These are phyloP conservation scores for Aquilaria agallochum DNA, from an alignment of 441 rosid species.

Conservation along the genomic window DNA sequence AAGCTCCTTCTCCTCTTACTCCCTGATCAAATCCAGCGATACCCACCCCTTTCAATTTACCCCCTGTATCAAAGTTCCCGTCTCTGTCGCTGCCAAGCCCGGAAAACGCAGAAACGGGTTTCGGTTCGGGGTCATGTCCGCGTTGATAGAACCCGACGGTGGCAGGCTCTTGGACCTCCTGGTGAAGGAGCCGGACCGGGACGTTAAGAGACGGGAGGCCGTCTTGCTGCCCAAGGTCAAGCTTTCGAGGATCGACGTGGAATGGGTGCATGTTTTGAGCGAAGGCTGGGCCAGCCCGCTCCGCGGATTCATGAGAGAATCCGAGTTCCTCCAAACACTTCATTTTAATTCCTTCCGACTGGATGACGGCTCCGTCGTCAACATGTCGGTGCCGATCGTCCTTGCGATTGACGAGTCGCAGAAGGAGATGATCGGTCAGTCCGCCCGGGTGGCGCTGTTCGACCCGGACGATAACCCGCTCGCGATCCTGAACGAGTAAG, in stretches of 20 bases:
- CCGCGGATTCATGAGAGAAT: constrained; percentile 88
- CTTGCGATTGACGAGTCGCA: constrained; percentile 72
- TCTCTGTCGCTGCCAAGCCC: constrained; percentile 17
- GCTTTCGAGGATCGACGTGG: constrained; percentile 62
- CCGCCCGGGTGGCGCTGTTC: constrained; percentile 63
- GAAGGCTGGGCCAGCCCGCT: constrained; percentile 99
- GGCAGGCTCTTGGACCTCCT: constrained; percentile 69
- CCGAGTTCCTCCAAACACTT: constrained; percentile 99
- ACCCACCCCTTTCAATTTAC: constrained; percentile 28
- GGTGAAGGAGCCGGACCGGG: constrained; percentile 48
- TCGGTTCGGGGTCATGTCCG: constrained; percentile 34
- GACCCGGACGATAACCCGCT: constrained; percentile 50
- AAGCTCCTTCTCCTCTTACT: constrained; percentile 26
- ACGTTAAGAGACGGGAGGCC: constrained; percentile 59
- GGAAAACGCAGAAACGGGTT: constrained; percentile 8
- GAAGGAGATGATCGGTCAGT: constrained; percentile 64
- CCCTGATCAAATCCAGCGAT: constrained; percentile 31
- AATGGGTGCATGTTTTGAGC: constrained; percentile 95
- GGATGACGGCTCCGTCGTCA: constrained; percentile 79
- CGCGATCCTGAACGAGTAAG: constrained; percentile 86
- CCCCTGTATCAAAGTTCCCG: constrained; percentile 26
- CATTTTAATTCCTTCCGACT: constrained; percentile 93
- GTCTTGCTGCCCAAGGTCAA: constrained; percentile 49
- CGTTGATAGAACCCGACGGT: constrained; percentile 85
- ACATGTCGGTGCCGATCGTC: constrained; percentile 96